A percentile compares a stretch with the other conserved stretches of the same genome.
These are phyloP conservation scores for Phoma herbarum DNA, from an alignment of 2,329 filamentous ascomycete genomes.

Conservation along the genomic window DNA sequence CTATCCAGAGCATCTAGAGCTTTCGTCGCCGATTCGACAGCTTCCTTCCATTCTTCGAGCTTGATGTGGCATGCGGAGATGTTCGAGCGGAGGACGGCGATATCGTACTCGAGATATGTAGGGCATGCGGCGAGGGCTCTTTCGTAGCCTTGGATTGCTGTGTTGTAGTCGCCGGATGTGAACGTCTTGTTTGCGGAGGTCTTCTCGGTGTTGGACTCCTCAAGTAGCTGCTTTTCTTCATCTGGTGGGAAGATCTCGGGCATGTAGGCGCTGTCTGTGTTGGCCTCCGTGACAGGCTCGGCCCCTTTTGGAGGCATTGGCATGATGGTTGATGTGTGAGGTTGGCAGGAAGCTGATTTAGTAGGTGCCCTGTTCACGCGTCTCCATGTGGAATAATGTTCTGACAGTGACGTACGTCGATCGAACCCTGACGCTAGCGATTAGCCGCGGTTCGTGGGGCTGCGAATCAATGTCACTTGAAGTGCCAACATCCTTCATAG, in stretches of 20 bases:
- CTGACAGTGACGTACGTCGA: conserved; percentile 36
- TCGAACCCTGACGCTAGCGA: conserved; percentile 21
- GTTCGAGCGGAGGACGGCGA: conserved; percentile 87
- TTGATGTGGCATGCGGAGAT: conserved; percentile 90
- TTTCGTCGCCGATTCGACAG: conserved; percentile 75
- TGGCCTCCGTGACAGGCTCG: conserved; percentile 11
- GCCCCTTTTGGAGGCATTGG: conserved; percentile 22
- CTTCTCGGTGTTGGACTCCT: conserved; percentile 78
- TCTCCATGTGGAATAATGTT: conserved; percentile 27
- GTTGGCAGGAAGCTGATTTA: neutral
- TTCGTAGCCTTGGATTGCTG: conserved; percentile 84
- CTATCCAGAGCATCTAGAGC: conserved; percentile 77
- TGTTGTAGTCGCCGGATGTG: conserved; percentile 72
- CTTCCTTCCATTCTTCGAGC: conserved; percentile 83
- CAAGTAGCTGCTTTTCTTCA: conserved; percentile 63
- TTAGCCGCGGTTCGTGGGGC: conserved; percentile 33
- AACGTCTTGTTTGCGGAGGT: conserved; percentile 82
- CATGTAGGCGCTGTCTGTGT: conserved; percentile 15
- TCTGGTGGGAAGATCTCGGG: conserved; percentile 45
- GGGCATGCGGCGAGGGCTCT: conserved; percentile 81
- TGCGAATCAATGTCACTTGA: conserved; percentile 20
- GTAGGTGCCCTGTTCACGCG: neutral
- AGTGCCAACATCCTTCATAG: neutral
- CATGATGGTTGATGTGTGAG: conserved; percentile 15
- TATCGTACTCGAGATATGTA: conserved; percentile 84